Evolutionary conservation across 139 green algal genomes (phyloP).

Genomic region (Picochlorum sp.): DNA sequence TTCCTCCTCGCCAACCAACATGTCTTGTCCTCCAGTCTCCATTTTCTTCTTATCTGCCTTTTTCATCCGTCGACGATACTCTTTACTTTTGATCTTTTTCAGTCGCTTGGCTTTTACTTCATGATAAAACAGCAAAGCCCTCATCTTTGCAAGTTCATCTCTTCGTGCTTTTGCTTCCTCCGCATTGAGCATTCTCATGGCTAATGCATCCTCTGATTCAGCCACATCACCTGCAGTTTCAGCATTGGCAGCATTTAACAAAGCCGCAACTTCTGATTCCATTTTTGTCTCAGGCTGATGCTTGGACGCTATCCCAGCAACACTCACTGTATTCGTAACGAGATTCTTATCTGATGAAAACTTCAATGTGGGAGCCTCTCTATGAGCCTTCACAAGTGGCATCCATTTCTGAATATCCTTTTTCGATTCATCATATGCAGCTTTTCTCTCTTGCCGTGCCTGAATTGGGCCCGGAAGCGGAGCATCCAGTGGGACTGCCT

Average conservation of each 20-base stretch:
- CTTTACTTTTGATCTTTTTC: constrained; percentile 83
- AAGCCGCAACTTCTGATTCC: constrained; percentile 77
- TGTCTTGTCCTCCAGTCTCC: neutral
- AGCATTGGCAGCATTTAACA: constrained; percentile 60
- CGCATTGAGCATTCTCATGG: constrained; percentile 56
- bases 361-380: constrained; percentile 79
- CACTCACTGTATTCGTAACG: constrained; percentile 29
- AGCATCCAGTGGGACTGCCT: constrained; percentile 33
- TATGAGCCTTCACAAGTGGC: constrained; percentile 85
- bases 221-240: constrained; percentile 39
- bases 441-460: constrained; percentile 64
- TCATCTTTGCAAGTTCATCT: constrained; percentile 66
- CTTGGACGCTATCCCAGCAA: constrained; percentile 53
- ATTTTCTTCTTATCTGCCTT: constrained; percentile 36
- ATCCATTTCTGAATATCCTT: constrained; percentile 85
- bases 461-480: constrained; percentile 55
- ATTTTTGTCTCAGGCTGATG: constrained; percentile 53
- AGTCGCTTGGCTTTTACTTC: constrained; percentile 81
- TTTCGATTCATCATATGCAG: constrained; percentile 72
- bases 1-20: constrained; percentile 26
- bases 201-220: constrained; percentile 63
- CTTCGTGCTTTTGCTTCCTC: constrained; percentile 67
- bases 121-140: constrained; percentile 82
- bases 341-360: constrained; percentile 46
- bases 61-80: constrained; percentile 44